These are phyloP conservation scores for Berberis thunbergii DNA, from an alignment of 164 flowering plant species.

Conservation along the genomic window DNA sequence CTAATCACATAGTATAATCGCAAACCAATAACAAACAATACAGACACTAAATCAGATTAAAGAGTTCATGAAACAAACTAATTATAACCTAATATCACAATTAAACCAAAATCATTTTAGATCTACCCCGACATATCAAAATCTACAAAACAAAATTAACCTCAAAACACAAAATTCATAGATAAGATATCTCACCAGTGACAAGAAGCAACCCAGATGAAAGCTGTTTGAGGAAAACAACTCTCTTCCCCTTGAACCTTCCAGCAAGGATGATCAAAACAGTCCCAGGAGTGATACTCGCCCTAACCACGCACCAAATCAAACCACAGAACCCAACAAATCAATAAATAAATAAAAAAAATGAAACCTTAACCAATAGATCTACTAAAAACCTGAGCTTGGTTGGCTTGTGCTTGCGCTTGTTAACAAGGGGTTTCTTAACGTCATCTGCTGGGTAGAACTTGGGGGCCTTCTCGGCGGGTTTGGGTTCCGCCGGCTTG, in stretches of 20 bases:
- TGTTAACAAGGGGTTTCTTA: conserved; percentile 66
- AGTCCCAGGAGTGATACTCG: conserved; percentile 63
- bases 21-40: too few species aligned
- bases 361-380: not conserved
- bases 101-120: too few species aligned
- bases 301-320: conserved; percentile 18
- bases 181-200: conserved; percentile 35
- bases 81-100: too few species aligned
- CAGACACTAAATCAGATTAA: too few species aligned
- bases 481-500: conserved; percentile 13
- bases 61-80: too few species aligned
- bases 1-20: too few species aligned
- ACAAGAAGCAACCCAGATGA: conserved; percentile 67
- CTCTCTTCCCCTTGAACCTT: conserved; percentile 80
- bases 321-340: not conserved
- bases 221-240: conserved; percentile 73
- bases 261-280: conserved; percentile 67
- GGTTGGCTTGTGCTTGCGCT: conserved; percentile 38
- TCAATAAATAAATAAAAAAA: not conserved
- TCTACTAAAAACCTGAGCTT: conserved; percentile 19
- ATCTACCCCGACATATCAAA: not conserved
- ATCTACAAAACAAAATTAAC: not conserved
- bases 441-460: conserved; percentile 90
- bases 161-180: not conserved
- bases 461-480: conserved; percentile 54